Conservation (phyloP, 2,329 filamentous ascomycete species). For the Podosphaera fusca region DNA sequence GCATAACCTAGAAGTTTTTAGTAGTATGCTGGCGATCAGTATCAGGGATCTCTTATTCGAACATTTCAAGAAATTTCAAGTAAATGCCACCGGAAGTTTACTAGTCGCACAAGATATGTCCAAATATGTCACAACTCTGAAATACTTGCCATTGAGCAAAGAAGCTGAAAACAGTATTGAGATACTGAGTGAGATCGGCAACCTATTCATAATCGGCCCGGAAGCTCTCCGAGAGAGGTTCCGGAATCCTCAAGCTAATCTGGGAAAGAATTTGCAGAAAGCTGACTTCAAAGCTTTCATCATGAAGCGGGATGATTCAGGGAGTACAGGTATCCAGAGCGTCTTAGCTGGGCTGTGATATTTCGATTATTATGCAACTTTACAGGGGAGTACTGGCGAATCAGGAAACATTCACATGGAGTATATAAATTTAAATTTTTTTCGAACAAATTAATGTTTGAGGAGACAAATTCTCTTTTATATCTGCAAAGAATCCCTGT, state of each 20-base stretch:
- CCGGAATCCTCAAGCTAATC: slow-evolving; percentile 27
- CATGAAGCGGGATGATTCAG: slow-evolving; percentile 61
- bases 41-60: slow-evolving; percentile 62
- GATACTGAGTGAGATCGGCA: slow-evolving; percentile 78
- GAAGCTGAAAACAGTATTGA: slow-evolving; percentile 52
- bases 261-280: slow-evolving; percentile 32
- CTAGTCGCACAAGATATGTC: slow-evolving; percentile 94
- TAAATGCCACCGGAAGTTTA: slow-evolving; percentile 78
- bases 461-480: neutral
- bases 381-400: neutral
- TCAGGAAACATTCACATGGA: neutral
- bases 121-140: slow-evolving; percentile 69
- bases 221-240: slow-evolving; percentile 53
- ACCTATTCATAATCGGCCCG: slow-evolving; percentile 78
- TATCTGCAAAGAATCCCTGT: neutral
- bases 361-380: no score
- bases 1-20: slow-evolving; percentile 60
- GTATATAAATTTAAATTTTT: neutral
- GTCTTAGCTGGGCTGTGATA: slow-evolving; percentile 34
- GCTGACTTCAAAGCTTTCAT: slow-evolving; percentile 67
- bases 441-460: neutral
- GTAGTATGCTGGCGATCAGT: slow-evolving; percentile 61
- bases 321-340: slow-evolving; percentile 59
- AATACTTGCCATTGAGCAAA: slow-evolving; percentile 54
- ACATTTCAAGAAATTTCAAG: slow-evolving; percentile 83